Evolutionary conservation across 768 basidiomycete species (phyloP).

Genomic region (Lentinula aciculospora): DNA sequence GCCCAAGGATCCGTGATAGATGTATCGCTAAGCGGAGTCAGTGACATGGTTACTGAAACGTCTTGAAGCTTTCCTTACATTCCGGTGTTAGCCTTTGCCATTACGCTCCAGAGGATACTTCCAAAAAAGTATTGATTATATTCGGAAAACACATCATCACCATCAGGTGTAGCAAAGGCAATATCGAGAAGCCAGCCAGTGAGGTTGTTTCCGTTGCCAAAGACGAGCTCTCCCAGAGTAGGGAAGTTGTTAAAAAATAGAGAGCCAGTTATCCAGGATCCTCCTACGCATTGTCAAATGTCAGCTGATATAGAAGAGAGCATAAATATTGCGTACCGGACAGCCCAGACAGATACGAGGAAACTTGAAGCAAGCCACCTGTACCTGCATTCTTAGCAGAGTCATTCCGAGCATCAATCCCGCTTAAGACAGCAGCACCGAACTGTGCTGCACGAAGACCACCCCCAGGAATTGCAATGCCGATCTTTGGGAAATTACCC

Average conservation of each 20-base stretch:
- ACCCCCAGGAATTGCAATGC: slow-evolving; percentile 65
- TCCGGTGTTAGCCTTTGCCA: slow-evolving; percentile 47
- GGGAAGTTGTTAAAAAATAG: slow-evolving; percentile 64
- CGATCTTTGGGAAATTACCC: slow-evolving; percentile 43
- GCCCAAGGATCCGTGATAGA: slow-evolving; percentile 64
- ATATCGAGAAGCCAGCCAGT: slow-evolving; percentile 58
- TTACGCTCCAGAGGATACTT: slow-evolving; percentile 48
- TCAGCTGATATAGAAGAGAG: neutral
- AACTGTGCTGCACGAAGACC: slow-evolving; percentile 65
- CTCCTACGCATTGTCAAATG: slow-evolving; percentile 31
- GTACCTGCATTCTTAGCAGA: slow-evolving; percentile 54
- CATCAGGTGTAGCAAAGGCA: slow-evolving; percentile 49
- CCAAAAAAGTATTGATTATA: slow-evolving; percentile 51
- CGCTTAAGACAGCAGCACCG: slow-evolving; percentile 54
- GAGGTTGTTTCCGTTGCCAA: slow-evolving; percentile 43
- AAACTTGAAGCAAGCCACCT: slow-evolving; percentile 66
- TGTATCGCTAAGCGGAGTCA: slow-evolving; percentile 39
- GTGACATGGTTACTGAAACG: neutral
- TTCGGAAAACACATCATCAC: slow-evolving; percentile 35
- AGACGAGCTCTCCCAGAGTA: slow-evolving; percentile 47
- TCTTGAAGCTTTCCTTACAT: slow-evolving; percentile 28
- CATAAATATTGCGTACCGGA: slow-evolving; percentile 38
- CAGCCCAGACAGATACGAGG: slow-evolving; percentile 62
- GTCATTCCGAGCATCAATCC: slow-evolving; percentile 55
- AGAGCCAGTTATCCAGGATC: slow-evolving; percentile 65